These are phyloP conservation scores for Xylariomycetidae sp. DNA, from an alignment of 2,329 filamentous ascomycete species.

Conservation along the genomic window DNA sequence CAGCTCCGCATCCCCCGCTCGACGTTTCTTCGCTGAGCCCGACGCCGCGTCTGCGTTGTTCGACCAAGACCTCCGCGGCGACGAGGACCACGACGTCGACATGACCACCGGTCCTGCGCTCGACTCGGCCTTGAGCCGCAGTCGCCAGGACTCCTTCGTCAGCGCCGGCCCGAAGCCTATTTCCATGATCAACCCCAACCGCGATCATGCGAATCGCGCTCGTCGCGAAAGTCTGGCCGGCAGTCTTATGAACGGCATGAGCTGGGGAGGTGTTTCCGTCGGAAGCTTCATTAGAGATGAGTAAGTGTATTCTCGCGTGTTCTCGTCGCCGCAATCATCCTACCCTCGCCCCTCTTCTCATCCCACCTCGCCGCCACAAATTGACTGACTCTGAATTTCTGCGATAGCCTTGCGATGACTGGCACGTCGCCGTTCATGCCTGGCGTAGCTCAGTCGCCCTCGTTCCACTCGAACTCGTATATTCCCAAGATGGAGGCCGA, in stretches of 20 bases:
- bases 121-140: slow-evolving; percentile 52
- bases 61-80: no score
- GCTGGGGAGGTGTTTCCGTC: slow-evolving; percentile 93
- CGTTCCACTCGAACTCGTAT: slow-evolving; percentile 94
- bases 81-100: slow-evolving; percentile 26
- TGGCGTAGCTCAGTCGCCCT: slow-evolving; percentile 77
- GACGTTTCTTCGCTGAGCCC: slow-evolving; percentile 1
- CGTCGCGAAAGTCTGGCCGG: slow-evolving; percentile 58
- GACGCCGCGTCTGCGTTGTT: not conserved
- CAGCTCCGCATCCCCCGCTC: slow-evolving; percentile 14
- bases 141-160: slow-evolving; percentile 60
- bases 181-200: slow-evolving; percentile 59
- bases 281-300: slow-evolving; percentile 97
- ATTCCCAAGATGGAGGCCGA: slow-evolving; percentile 93
- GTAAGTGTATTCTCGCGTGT: slow-evolving; percentile 54
- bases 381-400: slow-evolving; percentile 8
- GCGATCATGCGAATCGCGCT: slow-evolving; percentile 50
- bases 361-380: slow-evolving; percentile 2
- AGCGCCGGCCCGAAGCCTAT: slow-evolving; percentile 61
- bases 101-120: slow-evolving; percentile 56
- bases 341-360: slow-evolving; percentile 3
- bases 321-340: slow-evolving; percentile 4
- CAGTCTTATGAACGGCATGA: slow-evolving; percentile 75
- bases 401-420: slow-evolving; percentile 79
- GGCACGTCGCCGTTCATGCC: slow-evolving; percentile 90